Conservation (phyloP, 1,284 basidiomycete genomes). For the Ustilago xerochloae region DNA sequence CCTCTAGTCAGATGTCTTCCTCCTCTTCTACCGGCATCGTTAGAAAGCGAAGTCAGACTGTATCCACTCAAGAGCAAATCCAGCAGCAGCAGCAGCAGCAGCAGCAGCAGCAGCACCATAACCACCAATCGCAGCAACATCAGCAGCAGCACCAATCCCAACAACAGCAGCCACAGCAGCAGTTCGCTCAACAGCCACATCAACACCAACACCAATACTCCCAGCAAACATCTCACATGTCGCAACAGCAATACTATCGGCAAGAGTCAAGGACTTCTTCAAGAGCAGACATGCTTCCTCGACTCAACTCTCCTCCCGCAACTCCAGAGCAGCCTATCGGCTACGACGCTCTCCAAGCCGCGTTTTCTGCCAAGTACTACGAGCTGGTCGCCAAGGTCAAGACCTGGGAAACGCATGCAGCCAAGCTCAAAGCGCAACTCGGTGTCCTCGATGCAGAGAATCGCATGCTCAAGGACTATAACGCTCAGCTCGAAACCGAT, state of each 20-base stretch:
- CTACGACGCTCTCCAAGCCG: constrained; percentile 54
- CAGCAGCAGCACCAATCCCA: constrained; percentile 26
- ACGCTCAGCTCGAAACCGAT: constrained; percentile 45
- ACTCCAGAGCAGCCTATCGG: constrained; percentile 36
- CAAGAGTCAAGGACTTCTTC: constrained; percentile 7
- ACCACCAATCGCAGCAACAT: constrained; percentile 22
- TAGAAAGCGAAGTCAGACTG: constrained; percentile 28
- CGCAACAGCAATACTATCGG: neutral
- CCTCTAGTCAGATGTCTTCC: constrained; percentile 36
- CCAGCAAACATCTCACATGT: neutral
- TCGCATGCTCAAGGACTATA: constrained; percentile 49
- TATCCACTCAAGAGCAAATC: constrained; percentile 13
- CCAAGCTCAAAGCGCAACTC: constrained; percentile 56
- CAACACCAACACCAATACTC: constrained; percentile 25
- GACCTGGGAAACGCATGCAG: constrained; percentile 59
- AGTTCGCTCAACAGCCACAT: constrained; percentile 10
- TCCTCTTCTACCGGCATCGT: constrained; percentile 29
- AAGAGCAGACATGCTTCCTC: constrained; percentile 1
- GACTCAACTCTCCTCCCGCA: constrained; percentile 14
- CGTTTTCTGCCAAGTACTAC: constrained; percentile 56
- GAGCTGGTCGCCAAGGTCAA: constrained; percentile 60
- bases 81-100: constrained; percentile 3
- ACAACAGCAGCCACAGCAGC: neutral
- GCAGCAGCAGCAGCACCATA: constrained; percentile 26
- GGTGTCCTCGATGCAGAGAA: constrained; percentile 56